Evolutionary conservation across 192 early-diverging fungal genomes (phyloP), one percentile per base, ranked within the genome.

Genomic region (Backusella tuberculispora): DNA sequence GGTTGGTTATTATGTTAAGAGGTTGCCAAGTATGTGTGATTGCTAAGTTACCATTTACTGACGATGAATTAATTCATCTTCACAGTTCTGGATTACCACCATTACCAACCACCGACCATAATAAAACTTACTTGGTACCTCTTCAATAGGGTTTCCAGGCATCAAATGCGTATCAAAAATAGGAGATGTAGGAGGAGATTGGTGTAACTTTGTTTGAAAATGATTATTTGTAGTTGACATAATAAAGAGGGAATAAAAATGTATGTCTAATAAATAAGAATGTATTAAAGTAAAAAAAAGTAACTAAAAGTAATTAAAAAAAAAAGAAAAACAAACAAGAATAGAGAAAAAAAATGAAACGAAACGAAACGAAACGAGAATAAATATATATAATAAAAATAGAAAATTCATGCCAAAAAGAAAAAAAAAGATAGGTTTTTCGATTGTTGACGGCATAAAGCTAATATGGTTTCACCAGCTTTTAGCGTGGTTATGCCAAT

Each of bases 361-460:
- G 24, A 53, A 50, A 56, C 19, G 24, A 53, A 50, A 56, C 12
- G 13, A 10, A 19, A n/a, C 19, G n/a, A 24, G 8, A 24, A 56
- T 56, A 56, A 24, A 56, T 24, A 19, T 24, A 56, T n/a, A 50
- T 19, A 50, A 8, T 19, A 50, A 50, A 17, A 50, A 56, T 24
- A 56, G 19, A 56, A 56, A 56, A 7, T 56, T 56, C 19, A 56
- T 56, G 53, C 53, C 21, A 56, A 56, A 56, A 56, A 26, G 9
- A 43, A 43, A 34, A 34, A 34, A 34, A 34, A 34, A n/a, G n/a
- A n/a, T n/a, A n/a, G n/a, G n/a, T n/a, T n/a, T n/a, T 53, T 56
- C 50, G 50, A 56, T 56, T 56, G 3, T 56, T 56, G 44, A 56
- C 50, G 50, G 50, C 50, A 56, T 56, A 21, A 56, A 56, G 24